Percentiles rank a stretch among this genome's conserved stretches.
These are phyloP conservation scores for Fusarium miscanthi DNA, from an alignment of 2,329 filamentous ascomycete genomes.

Conservation along the genomic window DNA sequence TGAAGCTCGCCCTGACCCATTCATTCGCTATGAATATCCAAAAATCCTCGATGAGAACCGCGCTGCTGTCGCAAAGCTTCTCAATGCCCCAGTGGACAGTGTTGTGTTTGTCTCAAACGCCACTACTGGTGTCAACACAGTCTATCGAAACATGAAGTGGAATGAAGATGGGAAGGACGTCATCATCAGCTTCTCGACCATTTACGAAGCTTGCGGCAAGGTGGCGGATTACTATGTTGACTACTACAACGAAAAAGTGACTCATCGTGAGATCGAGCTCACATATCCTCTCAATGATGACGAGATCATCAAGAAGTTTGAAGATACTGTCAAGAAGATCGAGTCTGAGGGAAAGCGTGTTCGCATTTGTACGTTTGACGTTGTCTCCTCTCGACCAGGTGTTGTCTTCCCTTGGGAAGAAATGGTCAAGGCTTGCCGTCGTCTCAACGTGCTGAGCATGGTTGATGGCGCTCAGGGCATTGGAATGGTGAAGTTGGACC, in stretches of 20 bases:
- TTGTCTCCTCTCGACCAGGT: slow-evolving; percentile 81
- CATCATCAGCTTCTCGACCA: slow-evolving; percentile 81
- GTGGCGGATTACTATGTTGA: slow-evolving; percentile 78
- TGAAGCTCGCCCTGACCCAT: slow-evolving; percentile 78
- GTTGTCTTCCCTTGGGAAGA: slow-evolving; percentile 82
- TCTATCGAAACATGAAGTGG: slow-evolving; percentile 81
- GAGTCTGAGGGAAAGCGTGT: slow-evolving; percentile 69
- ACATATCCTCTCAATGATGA: slow-evolving; percentile 77
- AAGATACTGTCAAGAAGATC: slow-evolving; percentile 64
- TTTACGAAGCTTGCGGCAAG: slow-evolving; percentile 83
- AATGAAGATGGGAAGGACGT: slow-evolving; percentile 77
- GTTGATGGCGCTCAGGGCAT: slow-evolving; percentile 89
- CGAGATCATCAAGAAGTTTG: slow-evolving; percentile 71
- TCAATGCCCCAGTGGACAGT: slow-evolving; percentile 73
- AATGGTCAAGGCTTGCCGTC: slow-evolving; percentile 71
- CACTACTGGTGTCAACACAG: slow-evolving; percentile 80
- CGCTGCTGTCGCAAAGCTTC: slow-evolving; percentile 70
- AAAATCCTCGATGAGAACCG: slow-evolving; percentile 74
- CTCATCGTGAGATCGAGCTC: slow-evolving; percentile 66
- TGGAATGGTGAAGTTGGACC: slow-evolving; percentile 79
- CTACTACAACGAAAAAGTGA: slow-evolving; percentile 60
- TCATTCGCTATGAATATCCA: slow-evolving; percentile 77
- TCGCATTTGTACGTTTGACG: slow-evolving; percentile 78
- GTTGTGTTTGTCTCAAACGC: slow-evolving; percentile 86
- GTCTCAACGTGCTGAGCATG: slow-evolving; percentile 75